phyloP scores from a whole-genome alignment of 140 eudicot genomes.

The Oenanthe javanica region DNA sequence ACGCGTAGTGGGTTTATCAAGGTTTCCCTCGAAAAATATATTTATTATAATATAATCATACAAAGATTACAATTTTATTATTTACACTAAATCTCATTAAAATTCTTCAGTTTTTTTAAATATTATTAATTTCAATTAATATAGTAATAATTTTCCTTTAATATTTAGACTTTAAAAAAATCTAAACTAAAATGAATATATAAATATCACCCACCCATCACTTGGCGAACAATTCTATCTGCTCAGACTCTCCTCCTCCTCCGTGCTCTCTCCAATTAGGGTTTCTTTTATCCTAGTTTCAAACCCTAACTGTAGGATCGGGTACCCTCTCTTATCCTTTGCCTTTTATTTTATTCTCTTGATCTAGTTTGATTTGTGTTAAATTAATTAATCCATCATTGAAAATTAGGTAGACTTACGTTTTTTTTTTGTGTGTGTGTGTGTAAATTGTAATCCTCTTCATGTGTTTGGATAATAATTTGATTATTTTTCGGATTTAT shows the following conservation, averaged over 20 bases:
- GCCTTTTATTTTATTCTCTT: neutral
- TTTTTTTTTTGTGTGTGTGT: neutral
- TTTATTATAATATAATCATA: too few relatives aligned
- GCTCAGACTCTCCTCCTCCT: too few relatives aligned
- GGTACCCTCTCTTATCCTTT: constrained; percentile 18
- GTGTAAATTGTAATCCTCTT: neutral
- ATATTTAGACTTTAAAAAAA: too few relatives aligned
- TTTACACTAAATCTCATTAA: too few relatives aligned
- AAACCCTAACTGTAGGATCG: constrained; percentile 49
- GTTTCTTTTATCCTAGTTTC: constrained; percentile 19
- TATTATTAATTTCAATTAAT: too few relatives aligned
- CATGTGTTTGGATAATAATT: neutral
- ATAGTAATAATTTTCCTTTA: too few relatives aligned
- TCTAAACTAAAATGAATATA: too few relatives aligned
- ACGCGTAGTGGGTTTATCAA: too few relatives aligned
- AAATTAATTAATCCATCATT: neutral
- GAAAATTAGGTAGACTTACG: neutral
- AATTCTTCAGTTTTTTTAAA: too few relatives aligned
- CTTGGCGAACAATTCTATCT: constrained; percentile 3
- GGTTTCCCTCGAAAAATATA: too few relatives aligned
- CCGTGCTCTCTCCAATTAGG: constrained; percentile 27
- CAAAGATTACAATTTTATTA: too few relatives aligned
- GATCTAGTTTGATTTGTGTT: neutral
- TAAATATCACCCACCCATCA: too few relatives aligned
- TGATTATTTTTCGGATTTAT: neutral